Conservation (phyloP, 192 early-diverging fungal species). For the Entomortierella chlamydospora region DNA sequence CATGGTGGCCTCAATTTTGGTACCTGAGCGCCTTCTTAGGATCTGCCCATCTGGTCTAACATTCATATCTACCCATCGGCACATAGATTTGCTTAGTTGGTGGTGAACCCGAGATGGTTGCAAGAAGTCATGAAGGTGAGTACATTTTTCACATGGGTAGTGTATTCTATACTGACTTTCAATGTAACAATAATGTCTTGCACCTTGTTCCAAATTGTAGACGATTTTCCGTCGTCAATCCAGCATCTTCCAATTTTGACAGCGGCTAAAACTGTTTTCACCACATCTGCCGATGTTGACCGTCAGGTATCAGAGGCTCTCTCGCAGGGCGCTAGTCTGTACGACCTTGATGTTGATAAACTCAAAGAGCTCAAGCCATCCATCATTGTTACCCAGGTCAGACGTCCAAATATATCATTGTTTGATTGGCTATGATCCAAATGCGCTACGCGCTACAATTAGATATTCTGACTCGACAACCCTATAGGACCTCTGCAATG, state of each 20-base stretch:
- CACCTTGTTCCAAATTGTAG: constrained; percentile 7
- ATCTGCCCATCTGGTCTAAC: not conserved
- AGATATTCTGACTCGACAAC: not conserved
- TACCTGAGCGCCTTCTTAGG: too few species aligned
- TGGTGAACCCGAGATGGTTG: constrained; percentile 48
- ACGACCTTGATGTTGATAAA: constrained; percentile 56
- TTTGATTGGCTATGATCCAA: not conserved
- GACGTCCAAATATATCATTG: not conserved
- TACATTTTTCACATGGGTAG: too few species aligned
- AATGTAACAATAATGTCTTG: not conserved
- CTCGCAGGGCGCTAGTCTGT: constrained; percentile 57
- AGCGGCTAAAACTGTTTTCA: constrained; percentile 58
- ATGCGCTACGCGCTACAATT: not conserved
- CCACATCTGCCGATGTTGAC: constrained; percentile 63
- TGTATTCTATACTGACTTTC: too few species aligned
- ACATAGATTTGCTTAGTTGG: constrained; percentile 56
- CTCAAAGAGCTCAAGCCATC: constrained; percentile 57
- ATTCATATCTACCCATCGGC: too few species aligned
- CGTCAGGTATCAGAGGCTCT: constrained; percentile 62
- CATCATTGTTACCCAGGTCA: constrained; percentile 63
- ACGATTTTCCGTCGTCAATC: constrained; percentile 61
- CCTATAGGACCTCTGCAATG: constrained; percentile 61
- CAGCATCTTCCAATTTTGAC: constrained; percentile 60
- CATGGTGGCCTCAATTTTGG: not conserved
- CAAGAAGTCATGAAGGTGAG: constrained; percentile 55